Evolutionary conservation across 768 basidiomycete species (phyloP).

Genomic region (Lentinula boryana): DNA sequence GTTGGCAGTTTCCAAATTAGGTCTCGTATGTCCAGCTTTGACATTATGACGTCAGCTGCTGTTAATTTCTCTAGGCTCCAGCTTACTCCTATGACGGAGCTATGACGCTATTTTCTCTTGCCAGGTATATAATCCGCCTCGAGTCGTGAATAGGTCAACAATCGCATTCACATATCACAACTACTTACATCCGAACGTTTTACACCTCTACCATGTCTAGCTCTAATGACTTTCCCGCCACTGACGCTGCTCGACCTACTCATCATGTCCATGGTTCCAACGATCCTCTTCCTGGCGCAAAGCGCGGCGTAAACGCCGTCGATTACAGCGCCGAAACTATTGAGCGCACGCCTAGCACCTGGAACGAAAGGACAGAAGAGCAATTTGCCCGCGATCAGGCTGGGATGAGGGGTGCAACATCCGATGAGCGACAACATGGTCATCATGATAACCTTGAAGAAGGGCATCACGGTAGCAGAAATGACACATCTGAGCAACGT

Average conservation of each 20-base stretch:
- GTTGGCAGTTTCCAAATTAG: too few relatives aligned
- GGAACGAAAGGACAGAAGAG: conserved; percentile 9
- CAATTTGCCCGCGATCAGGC: conserved; percentile 1
- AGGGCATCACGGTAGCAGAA: conserved; percentile 9
- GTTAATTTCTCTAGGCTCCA: too few relatives aligned
- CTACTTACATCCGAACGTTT: background rate
- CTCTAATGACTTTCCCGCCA: background rate
- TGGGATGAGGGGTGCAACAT: background rate
- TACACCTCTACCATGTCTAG: background rate
- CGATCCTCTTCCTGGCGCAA: conserved; percentile 42
- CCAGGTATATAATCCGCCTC: background rate
- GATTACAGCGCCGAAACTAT: conserved; percentile 36
- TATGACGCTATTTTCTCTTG: background rate
- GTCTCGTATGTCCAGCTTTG: background rate
- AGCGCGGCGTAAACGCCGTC: conserved; percentile 18
- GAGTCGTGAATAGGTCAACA: too few relatives aligned
- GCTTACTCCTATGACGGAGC: background rate
- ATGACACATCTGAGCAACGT: conserved; percentile 24
- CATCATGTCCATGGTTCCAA: conserved; percentile 43
- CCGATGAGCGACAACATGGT: background rate
- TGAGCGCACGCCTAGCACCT: conserved; percentile 20
- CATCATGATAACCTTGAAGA: background rate
- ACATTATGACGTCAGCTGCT: background rate
- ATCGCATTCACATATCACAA: background rate
- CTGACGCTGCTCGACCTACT: conserved; percentile 17